Percentiles rank a stretch among this genome's conserved stretches.
Evolutionary conservation across 495 filamentous ascomycete genomes (phyloP).

Genomic region (Thermochaetoides thermophila): DNA sequence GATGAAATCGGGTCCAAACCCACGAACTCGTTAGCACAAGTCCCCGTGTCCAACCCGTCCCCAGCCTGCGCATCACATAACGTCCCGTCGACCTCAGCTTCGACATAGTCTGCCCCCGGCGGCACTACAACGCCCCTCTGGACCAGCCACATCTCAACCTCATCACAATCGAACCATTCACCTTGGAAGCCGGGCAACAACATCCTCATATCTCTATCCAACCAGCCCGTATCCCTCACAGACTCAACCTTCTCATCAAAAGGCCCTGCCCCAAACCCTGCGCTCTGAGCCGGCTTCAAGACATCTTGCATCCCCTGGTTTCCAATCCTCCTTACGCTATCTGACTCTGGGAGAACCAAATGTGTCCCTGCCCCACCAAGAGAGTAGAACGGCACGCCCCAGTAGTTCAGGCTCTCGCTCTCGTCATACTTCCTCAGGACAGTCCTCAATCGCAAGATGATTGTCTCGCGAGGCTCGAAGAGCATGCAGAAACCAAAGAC

Average conservation of each 20-base stretch:
- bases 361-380: slow-evolving; percentile 58
- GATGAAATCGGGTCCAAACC: no score
- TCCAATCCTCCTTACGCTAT: slow-evolving; percentile 5
- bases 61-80: slow-evolving; percentile 19
- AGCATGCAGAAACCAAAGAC: slow-evolving; percentile 54
- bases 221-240: slow-evolving; percentile 15
- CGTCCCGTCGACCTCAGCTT: slow-evolving; percentile 24
- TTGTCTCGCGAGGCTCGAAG: slow-evolving; percentile 35
- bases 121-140: slow-evolving; percentile 43
- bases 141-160: slow-evolving; percentile 55
- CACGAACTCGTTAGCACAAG: no score
- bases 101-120: slow-evolving; percentile 35
- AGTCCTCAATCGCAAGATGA: slow-evolving; percentile 29
- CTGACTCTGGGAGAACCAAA: slow-evolving; percentile 17
- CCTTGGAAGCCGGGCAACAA: slow-evolving; percentile 40
- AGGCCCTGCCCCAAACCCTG: slow-evolving; percentile 28
- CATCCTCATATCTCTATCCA: slow-evolving; percentile 28
- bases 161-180: slow-evolving; percentile 59
- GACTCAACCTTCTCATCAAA: slow-evolving; percentile 17
- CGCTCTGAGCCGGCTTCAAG: slow-evolving; percentile 18
- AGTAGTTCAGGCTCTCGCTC: slow-evolving; percentile 40
- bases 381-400: slow-evolving; percentile 46
- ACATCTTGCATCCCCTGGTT: slow-evolving; percentile 20
- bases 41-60: no score
- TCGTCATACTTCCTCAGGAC: slow-evolving; percentile 24